These are phyloP conservation scores for Coemansia sp. DNA, from an alignment of 192 early-diverging fungal species.

Conservation along the genomic window DNA sequence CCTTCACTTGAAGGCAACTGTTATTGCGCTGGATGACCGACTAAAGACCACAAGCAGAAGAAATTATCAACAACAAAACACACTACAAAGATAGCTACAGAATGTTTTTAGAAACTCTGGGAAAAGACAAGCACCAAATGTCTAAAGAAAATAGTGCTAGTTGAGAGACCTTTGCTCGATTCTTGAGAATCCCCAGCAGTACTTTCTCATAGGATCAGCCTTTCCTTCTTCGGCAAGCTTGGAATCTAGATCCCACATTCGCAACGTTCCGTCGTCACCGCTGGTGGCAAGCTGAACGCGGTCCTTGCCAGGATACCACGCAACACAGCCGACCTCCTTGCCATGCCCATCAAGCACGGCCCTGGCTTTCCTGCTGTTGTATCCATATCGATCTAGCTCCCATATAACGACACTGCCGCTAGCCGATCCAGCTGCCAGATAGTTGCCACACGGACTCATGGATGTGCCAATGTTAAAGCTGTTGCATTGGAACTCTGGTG, in stretches of 20 bases:
- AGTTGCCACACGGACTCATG: constrained; percentile 70
- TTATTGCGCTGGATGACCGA: too few species aligned
- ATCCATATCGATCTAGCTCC: constrained; percentile 59
- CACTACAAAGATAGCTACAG: too few species aligned
- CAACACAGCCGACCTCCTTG: constrained; percentile 70
- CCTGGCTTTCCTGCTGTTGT: constrained; percentile 16
- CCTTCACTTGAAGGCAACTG: too few species aligned
- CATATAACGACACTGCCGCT: constrained; percentile 68
- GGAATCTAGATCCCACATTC: constrained; percentile 66
- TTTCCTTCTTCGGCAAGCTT: constrained; percentile 22
- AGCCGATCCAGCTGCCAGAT: constrained; percentile 71
- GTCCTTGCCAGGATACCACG: constrained; percentile 62
- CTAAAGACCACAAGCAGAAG: too few species aligned
- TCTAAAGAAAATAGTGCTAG: background rate
- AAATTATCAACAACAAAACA: too few species aligned
- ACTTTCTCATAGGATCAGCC: constrained; percentile 23
- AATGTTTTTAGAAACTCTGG: background rate
- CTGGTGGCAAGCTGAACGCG: constrained; percentile 68
- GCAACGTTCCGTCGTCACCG: constrained; percentile 71
- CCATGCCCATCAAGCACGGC: constrained; percentile 65
- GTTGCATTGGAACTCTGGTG: constrained; percentile 58
- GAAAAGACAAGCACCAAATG: background rate
- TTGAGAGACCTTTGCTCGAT: constrained; percentile 1
- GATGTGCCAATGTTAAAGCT: constrained; percentile 73
- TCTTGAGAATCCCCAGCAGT: constrained; percentile 41